Conservation (phyloP, 2,329 filamentous ascomycete species). For the Penicillium expansum region DNA sequence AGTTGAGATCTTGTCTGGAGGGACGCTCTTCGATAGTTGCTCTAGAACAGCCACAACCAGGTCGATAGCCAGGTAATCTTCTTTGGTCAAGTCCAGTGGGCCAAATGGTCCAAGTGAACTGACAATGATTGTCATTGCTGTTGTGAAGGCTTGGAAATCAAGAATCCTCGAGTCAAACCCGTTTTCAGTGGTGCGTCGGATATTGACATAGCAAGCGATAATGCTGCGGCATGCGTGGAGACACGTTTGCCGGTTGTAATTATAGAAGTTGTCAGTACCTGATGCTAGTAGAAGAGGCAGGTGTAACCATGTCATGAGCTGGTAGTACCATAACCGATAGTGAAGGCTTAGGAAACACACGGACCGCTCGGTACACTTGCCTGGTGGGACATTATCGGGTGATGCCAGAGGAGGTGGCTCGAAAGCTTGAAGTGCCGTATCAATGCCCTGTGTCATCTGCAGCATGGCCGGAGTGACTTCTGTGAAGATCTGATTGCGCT, state of each 20-base stretch:
- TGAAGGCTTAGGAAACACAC: neutral
- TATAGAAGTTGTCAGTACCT: neutral
- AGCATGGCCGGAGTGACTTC: conserved; percentile 8
- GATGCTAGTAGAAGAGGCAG: conserved; percentile 9
- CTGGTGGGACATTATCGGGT: neutral
- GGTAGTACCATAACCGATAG: conserved; percentile 6
- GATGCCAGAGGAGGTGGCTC: neutral
- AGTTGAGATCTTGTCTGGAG: conserved; percentile 8
- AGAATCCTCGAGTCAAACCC: conserved; percentile 10
- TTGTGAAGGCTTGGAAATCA: conserved; percentile 16
- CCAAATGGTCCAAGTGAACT: conserved; percentile 5
- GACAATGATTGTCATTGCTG: conserved; percentile 10
- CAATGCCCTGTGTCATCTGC: conserved; percentile 11
- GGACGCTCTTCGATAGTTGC: neutral
- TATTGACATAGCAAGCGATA: conserved; percentile 8
- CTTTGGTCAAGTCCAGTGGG: neutral
- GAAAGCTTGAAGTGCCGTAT: conserved; percentile 1
- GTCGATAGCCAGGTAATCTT: conserved; percentile 3
- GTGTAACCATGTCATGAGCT: conserved; percentile 10
- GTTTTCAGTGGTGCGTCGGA: neutral
- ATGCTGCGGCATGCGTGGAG: conserved; percentile 9
- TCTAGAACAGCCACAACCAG: conserved; percentile 1
- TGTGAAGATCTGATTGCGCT: conserved; percentile 14
- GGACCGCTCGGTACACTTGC: conserved; percentile 3
- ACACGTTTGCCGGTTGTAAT: conserved; percentile 8